Evolutionary conservation across 495 filamentous ascomycete species (phyloP), one percentile per base, ranked within the genome.

Genomic region (Lepraria neglecta): DNA sequence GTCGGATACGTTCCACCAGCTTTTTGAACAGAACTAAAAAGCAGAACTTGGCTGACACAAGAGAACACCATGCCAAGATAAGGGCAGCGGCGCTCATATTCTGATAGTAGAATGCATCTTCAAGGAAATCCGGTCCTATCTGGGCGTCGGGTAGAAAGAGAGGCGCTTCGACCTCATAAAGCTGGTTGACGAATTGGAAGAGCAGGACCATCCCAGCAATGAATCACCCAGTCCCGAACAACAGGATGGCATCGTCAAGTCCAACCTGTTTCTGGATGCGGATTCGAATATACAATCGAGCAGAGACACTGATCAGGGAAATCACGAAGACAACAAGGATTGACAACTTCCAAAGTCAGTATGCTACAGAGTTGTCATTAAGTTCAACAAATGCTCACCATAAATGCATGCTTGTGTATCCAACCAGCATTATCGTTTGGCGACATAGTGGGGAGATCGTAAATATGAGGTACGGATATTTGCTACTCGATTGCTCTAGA

Each of bases 1-100:
- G 43, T 3, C 38, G 58, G 19, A 69, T 58, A 2, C 62, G 65
- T 40, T 64, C 56, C 6, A 69, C 62, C 40, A 69, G 45, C 28
- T 44, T 58, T 17, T 58, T 54, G 57, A 69, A 69, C 4, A 68
- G 60, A 53, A 61, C 60, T 6, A 68, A 50, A 45, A 61, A 69
- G 63, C 66, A 60, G 66, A 68, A 69, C 31, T 69, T 69, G 60
- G 68, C 65, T 15, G 65, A 59, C 15, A 65, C 40, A 31, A 69
- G 59, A 17, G 61, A 40, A 24, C 24, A 55, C 67, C 66, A 69
- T 1, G 56, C 54, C 19, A 69, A 44, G 1, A 56, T 53, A 2
- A 61, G 19, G 27, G 27, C 19, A 27, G 59, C 59, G 21, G 50
- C 55, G 35, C 27, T 28, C 46, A 59, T 42, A 40, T 58, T 65